Conservation (phyloP, 2,329 filamentous ascomycete genomes). For the Biscogniauxia sp. region DNA sequence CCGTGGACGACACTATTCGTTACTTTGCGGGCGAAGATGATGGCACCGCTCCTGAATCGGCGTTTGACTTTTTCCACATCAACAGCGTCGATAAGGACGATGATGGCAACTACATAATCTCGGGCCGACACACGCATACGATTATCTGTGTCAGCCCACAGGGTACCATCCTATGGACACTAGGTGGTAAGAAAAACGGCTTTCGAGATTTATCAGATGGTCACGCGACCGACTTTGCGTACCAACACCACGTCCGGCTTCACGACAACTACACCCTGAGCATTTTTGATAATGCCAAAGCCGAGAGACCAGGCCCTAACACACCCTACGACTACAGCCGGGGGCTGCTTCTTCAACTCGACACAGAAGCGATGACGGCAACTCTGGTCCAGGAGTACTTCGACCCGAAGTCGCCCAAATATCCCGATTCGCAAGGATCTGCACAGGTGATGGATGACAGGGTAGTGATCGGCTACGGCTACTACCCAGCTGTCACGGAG, state of each 20-base stretch:
- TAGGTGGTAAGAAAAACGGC: constrained; percentile 36
- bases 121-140: constrained; percentile 32
- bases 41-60: constrained; percentile 14
- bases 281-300: constrained; percentile 37
- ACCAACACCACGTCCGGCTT: constrained; percentile 39
- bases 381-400: constrained; percentile 43
- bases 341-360: constrained; percentile 42
- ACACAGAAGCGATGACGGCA: constrained; percentile 43
- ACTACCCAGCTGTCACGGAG: constrained; percentile 45
- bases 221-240: constrained; percentile 35
- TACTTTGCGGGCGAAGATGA: constrained; percentile 18
- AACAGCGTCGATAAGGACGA: constrained; percentile 35
- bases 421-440: constrained; percentile 43
- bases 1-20: constrained; percentile 12
- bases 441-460: constrained; percentile 49
- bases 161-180: constrained; percentile 35
- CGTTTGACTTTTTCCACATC: constrained; percentile 39
- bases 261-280: constrained; percentile 30
- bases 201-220: constrained; percentile 36
- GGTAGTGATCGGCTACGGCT: constrained; percentile 57
- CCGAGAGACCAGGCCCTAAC: constrained; percentile 18
- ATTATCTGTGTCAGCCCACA: constrained; percentile 30
- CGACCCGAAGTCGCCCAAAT: constrained; percentile 23
- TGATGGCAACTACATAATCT: constrained; percentile 38
- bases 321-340: constrained; percentile 33